Evolutionary conservation across 257 asterid genomes (phyloP).

Genomic region (Solanum chaucha): DNA sequence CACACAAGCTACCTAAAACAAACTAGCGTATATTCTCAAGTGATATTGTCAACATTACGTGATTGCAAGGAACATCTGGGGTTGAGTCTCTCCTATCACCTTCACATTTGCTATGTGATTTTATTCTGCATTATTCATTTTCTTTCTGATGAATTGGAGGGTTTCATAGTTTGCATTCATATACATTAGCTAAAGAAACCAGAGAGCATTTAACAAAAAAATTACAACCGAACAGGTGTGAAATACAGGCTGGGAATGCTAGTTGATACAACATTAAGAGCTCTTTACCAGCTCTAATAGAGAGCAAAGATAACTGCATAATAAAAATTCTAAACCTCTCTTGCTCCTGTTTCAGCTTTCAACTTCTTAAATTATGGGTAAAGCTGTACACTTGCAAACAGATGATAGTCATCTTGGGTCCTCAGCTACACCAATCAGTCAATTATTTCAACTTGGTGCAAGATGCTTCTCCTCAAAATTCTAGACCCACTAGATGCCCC

Average conservation of each 20-base stretch:
- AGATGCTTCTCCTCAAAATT: not conserved
- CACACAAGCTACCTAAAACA: not conserved
- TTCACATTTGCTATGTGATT: not conserved
- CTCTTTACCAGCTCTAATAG: not conserved
- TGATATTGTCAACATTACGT: not conserved
- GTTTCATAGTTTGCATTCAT: not conserved
- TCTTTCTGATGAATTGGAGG: not conserved
- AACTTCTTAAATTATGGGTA: not conserved
- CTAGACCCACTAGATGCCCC: not conserved
- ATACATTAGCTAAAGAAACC: not conserved
- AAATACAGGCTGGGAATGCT: not conserved
- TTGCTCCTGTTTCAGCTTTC: not conserved
- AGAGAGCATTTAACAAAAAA: not conserved
- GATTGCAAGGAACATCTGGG: too few species aligned
- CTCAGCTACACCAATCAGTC: not conserved
- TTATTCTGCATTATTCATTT: not conserved
- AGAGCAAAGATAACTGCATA: not conserved
- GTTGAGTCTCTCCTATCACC: not conserved
- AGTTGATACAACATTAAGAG: not conserved
- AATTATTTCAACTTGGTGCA: not conserved
- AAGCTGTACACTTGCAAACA: not conserved
- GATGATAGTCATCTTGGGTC: not conserved
- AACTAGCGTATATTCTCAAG: not conserved
- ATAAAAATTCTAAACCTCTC: not conserved
- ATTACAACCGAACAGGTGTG: not conserved